A percentile compares a stretch with the other conserved stretches of the same genome.
phyloP scores from a whole-genome alignment of 257 asterid genomes.

The Solanum sparsipilum region DNA sequence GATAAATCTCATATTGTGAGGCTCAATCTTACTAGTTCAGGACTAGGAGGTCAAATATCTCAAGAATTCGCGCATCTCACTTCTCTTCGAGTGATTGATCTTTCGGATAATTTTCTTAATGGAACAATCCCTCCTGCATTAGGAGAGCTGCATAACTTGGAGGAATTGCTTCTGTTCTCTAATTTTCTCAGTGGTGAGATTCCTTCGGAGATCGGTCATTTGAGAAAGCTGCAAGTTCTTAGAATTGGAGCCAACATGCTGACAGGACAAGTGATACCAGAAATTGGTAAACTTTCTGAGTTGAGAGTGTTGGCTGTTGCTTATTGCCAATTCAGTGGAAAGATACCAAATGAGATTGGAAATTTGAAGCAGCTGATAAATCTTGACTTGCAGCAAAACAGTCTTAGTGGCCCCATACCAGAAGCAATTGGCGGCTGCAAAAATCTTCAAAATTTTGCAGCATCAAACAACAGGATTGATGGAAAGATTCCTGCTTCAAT shows the following conservation, averaged over 20 bases:
- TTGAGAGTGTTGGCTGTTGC: constrained; percentile 55
- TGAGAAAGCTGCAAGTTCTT: constrained; percentile 56
- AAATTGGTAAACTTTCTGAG: constrained; percentile 51
- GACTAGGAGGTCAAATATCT: constrained; percentile 47
- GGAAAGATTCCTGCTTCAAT: constrained; percentile 59
- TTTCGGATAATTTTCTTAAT: constrained; percentile 50
- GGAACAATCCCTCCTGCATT: constrained; percentile 57
- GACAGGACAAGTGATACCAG: constrained; percentile 33
- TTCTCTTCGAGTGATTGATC: constrained; percentile 50
- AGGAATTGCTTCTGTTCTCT: constrained; percentile 52
- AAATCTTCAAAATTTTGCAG: constrained; percentile 51
- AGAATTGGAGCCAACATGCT: constrained; percentile 69
- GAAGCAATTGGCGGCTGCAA: constrained; percentile 42
- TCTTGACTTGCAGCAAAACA: constrained; percentile 57
- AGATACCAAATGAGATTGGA: constrained; percentile 57
- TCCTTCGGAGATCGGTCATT: constrained; percentile 47
- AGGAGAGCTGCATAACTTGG: constrained; percentile 42
- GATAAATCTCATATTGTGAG: constrained; percentile 33
- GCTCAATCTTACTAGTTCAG: constrained; percentile 49
- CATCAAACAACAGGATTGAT: constrained; percentile 50
- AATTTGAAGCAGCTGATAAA: constrained; percentile 37
- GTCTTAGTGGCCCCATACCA: constrained; percentile 51
- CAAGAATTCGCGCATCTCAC: constrained; percentile 41
- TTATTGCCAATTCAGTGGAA: constrained; percentile 63
- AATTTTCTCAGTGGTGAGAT: constrained; percentile 47